Percentiles rank a stretch among this genome's conserved stretches.
phyloP scores from a whole-genome alignment of 345 rosid species.

The Euphorbia tirucalli region DNA sequence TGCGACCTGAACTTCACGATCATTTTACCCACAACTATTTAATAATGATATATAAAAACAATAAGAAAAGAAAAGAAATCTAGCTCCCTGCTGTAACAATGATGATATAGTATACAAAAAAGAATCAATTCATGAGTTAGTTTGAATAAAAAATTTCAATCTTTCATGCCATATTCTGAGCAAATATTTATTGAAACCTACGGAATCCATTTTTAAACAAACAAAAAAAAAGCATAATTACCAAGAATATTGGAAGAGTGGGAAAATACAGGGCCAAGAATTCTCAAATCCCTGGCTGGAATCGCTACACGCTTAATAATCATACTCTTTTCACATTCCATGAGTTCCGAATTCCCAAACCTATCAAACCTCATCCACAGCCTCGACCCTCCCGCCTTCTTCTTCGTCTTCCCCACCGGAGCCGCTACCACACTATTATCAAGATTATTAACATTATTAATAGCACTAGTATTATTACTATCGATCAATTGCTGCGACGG shows the following conservation, averaged over 20 bases:
- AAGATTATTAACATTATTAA: not conserved
- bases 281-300: constrained; percentile 91
- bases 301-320: constrained; percentile 70
- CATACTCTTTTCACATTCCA: constrained; percentile 79
- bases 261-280: constrained; percentile 90
- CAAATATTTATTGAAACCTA: not conserved
- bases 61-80: too few species aligned
- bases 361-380: constrained; percentile 90
- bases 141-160: too few species aligned
- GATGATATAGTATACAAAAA: too few species aligned
- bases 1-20: too few species aligned
- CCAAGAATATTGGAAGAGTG: constrained; percentile 86
- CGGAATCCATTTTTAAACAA: not conserved
- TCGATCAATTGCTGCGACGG: constrained; percentile 1
- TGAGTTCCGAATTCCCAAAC: constrained; percentile 68
- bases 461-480: not conserved
- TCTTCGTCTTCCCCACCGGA: constrained; percentile 54
- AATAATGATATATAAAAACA: too few species aligned
- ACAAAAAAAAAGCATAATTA: constrained; percentile 5
- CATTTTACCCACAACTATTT: too few species aligned
- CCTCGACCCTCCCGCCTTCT: constrained; percentile 85
- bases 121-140: too few species aligned
- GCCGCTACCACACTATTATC: not conserved
- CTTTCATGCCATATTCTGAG: not conserved
- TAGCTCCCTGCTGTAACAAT: too few species aligned